Conservation (phyloP, 2,329 filamentous ascomycete species). For the Thermoascus crustaceus region DNA sequence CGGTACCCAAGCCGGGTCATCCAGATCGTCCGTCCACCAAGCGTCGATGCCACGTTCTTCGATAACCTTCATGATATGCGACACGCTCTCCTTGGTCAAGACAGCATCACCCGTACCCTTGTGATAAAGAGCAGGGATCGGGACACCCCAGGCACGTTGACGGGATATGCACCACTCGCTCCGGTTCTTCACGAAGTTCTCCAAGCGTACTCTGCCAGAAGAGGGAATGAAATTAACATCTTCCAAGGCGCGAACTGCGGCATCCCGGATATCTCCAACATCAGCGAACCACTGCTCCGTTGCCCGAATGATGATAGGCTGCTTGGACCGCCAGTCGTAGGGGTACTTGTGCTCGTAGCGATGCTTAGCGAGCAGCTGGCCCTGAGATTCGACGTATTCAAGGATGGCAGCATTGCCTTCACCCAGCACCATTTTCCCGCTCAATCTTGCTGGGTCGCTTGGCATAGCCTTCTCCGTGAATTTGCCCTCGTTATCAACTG, state of each 20-base stretch:
- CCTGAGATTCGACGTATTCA: slow-evolving; percentile 53
- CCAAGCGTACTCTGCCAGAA: slow-evolving; percentile 62
- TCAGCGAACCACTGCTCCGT: slow-evolving; percentile 98
- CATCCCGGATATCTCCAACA: slow-evolving; percentile 69
- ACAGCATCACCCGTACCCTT: slow-evolving; percentile 60
- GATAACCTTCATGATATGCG: slow-evolving; percentile 76
- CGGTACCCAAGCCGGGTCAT: slow-evolving; percentile 72
- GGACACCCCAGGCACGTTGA: slow-evolving; percentile 92
- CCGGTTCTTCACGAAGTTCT: slow-evolving; percentile 77
- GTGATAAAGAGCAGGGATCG: slow-evolving; percentile 83
- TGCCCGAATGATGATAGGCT: slow-evolving; percentile 80
- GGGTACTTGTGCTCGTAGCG: slow-evolving; percentile 85
- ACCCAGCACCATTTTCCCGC: slow-evolving; percentile 62
- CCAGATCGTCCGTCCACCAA: slow-evolving; percentile 79
- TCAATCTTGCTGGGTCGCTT: slow-evolving; percentile 56
- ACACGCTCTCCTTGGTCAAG: slow-evolving; percentile 70
- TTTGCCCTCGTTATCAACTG: slow-evolving; percentile 69
- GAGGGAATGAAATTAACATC: slow-evolving; percentile 72
- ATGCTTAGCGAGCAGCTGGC: slow-evolving; percentile 59
- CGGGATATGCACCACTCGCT: slow-evolving; percentile 98
- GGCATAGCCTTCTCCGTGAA: slow-evolving; percentile 78
- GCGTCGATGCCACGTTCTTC: slow-evolving; percentile 73
- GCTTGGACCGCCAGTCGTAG: slow-evolving; percentile 94
- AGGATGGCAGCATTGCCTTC: slow-evolving; percentile 64
- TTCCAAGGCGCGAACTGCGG: slow-evolving; percentile 61